Conservation (phyloP, 805 yeast genomes). For the Scheffersomyces lignosus region DNA sequence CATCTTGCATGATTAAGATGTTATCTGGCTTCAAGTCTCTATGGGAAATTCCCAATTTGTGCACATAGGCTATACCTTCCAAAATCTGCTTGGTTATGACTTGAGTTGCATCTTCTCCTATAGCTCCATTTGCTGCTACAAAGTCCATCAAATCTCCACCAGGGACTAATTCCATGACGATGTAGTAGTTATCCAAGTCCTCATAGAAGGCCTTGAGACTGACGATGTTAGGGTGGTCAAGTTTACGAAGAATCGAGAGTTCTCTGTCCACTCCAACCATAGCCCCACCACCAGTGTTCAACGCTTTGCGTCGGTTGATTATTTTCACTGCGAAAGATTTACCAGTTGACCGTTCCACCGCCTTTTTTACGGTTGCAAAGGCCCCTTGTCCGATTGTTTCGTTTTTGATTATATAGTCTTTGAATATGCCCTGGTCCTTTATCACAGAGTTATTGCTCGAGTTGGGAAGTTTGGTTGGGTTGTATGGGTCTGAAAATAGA, state of each 20-base stretch:
- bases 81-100: slow-evolving; percentile 84
- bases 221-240: slow-evolving; percentile 86
- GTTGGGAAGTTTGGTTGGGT: slow-evolving; percentile 29
- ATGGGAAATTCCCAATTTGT: slow-evolving; percentile 88
- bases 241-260: slow-evolving; percentile 70
- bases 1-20: slow-evolving; percentile 84
- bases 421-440: slow-evolving; percentile 57
- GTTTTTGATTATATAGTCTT: slow-evolving; percentile 73
- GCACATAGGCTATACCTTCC: slow-evolving; percentile 84
- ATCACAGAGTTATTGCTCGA: slow-evolving; percentile 27
- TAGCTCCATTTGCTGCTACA: slow-evolving; percentile 87
- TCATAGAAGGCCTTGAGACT: slow-evolving; percentile 81
- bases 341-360: slow-evolving; percentile 82
- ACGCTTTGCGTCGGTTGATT: slow-evolving; percentile 72
- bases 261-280: slow-evolving; percentile 84
- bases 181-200: slow-evolving; percentile 74
- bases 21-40: slow-evolving; percentile 97
- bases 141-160: slow-evolving; percentile 99
- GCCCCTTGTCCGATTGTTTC: slow-evolving; percentile 98
- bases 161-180: slow-evolving; percentile 93
- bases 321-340: slow-evolving; percentile 88
- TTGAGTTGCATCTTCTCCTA: slow-evolving; percentile 87
- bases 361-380: slow-evolving; percentile 92
- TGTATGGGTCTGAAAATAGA: slow-evolving; percentile 44
- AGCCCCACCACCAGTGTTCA: slow-evolving; percentile 63